Base-by-base conservation (phyloP, 2,329 filamentous ascomycete genomes). In the Talaromyces amestolkiae region DNA sequence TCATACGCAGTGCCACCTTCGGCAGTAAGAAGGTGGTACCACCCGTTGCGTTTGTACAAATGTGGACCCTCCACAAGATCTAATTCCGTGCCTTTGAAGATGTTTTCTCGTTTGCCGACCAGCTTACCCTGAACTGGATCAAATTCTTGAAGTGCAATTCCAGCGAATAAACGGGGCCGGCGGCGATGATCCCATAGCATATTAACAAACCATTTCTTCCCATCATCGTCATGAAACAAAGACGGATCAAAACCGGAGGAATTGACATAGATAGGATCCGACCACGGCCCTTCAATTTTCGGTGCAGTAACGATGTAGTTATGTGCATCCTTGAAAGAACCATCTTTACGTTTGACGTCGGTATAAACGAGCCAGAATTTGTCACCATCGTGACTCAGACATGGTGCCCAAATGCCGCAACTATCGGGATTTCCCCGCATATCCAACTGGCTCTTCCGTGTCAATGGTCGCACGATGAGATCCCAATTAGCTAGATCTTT, bases 251-350 rank as follows among this genome's bases (percentile, higher is more conserved):
- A 84, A 1, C 82, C 83, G 9, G 78, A 74, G 51, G 83, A 83
- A 13, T 82, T 75, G 68, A 84, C 85, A 61, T 81, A 78, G 0
- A 82, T 70, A 0, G 84, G 80, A 61, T 83, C 75, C 0, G 79
- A 79, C 84, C 84, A 86, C 0, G 81, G 63, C 35, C 69, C 69
- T 60, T 65, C 43, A 19, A 71, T 70, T 7, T 65, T 69, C 0
- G 81, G 76, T 0, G 84, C 81, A 39, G 72, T 83, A 62, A 89
- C 83, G 65, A 65, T 65, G 9, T 56, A 65, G 31, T 65, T 89
- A 68, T 84, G 86, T 0, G 85, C 82, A 69, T 88, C 86, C 72
- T 87, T 88, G 80, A 87, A 88, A 2, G 83, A 85, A 13, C 87
- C 87, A 69, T 89, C 87, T 72, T 89, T 89, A 68, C 87, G 85